Conservation (phyloP, 1,284 basidiomycete genomes). For the Heterobasidion parviporum region DNA sequence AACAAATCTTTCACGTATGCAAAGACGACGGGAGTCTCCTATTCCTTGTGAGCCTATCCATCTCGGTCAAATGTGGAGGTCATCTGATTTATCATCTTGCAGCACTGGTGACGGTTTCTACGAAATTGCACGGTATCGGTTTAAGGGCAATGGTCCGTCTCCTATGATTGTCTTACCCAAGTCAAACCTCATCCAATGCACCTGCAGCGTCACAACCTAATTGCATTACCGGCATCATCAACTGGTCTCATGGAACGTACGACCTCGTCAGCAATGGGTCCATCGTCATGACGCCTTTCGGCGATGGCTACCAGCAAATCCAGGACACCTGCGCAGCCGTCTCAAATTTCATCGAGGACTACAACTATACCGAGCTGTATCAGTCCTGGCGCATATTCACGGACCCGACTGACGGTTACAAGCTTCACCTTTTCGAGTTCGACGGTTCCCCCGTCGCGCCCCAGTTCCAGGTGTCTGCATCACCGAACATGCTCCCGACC, state of each 20-base stretch:
- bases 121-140: conserved; percentile 84
- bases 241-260: conserved; percentile 84
- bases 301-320: conserved; percentile 85
- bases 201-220: conserved; percentile 56
- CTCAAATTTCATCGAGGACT: conserved; percentile 78
- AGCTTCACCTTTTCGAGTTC: conserved; percentile 59
- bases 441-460: conserved; percentile 60
- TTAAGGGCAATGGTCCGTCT: conserved; percentile 66
- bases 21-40: conserved; percentile 73
- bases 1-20: conserved; percentile 80
- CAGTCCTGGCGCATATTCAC: conserved; percentile 49
- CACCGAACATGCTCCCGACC: conserved; percentile 64
- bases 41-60: conserved; percentile 67
- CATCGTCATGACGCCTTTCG: conserved; percentile 60
- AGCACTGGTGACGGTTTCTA: conserved; percentile 70
- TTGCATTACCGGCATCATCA: conserved; percentile 79
- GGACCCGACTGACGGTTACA: conserved; percentile 44
- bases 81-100: neutral
- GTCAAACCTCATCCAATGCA: no score
- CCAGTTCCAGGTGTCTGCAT: conserved; percentile 44
- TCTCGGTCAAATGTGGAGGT: neutral
- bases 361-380: conserved; percentile 63
- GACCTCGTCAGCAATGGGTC: conserved; percentile 65
- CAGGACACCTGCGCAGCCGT: conserved; percentile 84
- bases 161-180: neutral